These are phyloP conservation scores for Aureobasidium vineae DNA, from an alignment of 2,329 filamentous ascomycete species.

Conservation along the genomic window DNA sequence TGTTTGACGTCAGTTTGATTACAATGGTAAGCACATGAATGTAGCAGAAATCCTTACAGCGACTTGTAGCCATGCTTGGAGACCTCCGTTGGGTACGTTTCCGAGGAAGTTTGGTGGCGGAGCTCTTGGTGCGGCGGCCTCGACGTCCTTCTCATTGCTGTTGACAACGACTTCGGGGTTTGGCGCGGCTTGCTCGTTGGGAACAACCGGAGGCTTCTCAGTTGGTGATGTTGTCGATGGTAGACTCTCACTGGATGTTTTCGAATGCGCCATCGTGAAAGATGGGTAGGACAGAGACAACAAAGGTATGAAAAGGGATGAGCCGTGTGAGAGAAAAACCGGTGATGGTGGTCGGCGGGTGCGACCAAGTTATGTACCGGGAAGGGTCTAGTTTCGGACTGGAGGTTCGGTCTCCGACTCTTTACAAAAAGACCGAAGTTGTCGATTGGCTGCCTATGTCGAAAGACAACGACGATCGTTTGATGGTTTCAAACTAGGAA, in stretches of 20 bases:
- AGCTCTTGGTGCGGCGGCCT: conserved; percentile 2
- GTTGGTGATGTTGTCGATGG: neutral
- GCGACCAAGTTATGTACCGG: conserved; percentile 19
- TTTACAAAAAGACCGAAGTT: neutral
- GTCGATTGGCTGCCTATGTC: neutral
- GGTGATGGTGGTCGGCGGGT: neutral
- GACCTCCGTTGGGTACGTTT: conserved; percentile 45
- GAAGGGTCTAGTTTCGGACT: neutral
- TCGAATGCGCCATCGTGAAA: conserved; percentile 1
- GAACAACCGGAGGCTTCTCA: conserved; percentile 23
- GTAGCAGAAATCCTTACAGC: conserved; percentile 28
- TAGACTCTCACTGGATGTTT: conserved; percentile 3
- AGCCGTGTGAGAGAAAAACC: conserved; percentile 3
- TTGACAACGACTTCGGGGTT: neutral
- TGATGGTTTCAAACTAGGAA: conserved; percentile 9
- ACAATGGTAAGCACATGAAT: neutral
- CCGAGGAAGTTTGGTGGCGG: conserved; percentile 26
- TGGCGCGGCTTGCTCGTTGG: conserved; percentile 13
- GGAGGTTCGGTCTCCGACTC: neutral
- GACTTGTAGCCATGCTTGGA: conserved; percentile 51
- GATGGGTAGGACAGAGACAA: neutral
- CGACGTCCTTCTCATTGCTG: conserved; percentile 14
- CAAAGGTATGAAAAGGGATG: neutral
- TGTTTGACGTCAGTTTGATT: neutral
- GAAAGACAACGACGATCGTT: neutral